Evolutionary conservation across 768 basidiomycete genomes (phyloP), one percentile per base, ranked within the genome.

Genomic region (Coprinellus micaceus): DNA sequence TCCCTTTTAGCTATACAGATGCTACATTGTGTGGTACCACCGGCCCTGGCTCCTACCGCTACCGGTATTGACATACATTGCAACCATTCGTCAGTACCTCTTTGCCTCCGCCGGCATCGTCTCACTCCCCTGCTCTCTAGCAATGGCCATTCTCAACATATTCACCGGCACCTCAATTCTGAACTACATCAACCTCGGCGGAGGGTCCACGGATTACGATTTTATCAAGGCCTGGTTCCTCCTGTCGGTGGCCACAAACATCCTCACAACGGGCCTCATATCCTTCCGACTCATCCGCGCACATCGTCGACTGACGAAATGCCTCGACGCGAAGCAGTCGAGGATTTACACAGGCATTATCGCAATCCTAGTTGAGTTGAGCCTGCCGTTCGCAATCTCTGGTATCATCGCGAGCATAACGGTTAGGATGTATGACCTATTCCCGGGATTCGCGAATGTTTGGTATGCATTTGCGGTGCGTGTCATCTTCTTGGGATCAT

Each of bases 261-360:
- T 19, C 11, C 15, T 49, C 4, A n/a, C 48, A 17, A 56, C 54
- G 9, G 5, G 19, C 36, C 39, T 57, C 4, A 39, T 54, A 17
- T 48, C 50, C 26, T 52, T 26, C 52, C 55, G 44, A 37, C 37
- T 56, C 24, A 44, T 39, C 29, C 37, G 60, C 41, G 15, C 33
- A 37, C 39, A 60, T 53, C 40, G 24, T 4, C 30, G 28, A 22
- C 24, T 54, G 19, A 12, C 47, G 7, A 28, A 17, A 22, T 17
- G n/a, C 22, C 24, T 56, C 17, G 3, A 13, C 13, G 3, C 15
- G 2, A 19, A 56, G 7, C 11, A 48, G 7, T 9, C 48, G 5
- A 17, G 26, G 25, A 26, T 56, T 10, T 56, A 56, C 33, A 30
- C 25, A 9, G 36, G 33, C 11, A 33, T 49, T 13, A 25, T 56